Percentiles rank a stretch among this genome's conserved stretches.
phyloP scores from a whole-genome alignment of 352 stramenopile genomes.

The Pythium diclinum region DNA sequence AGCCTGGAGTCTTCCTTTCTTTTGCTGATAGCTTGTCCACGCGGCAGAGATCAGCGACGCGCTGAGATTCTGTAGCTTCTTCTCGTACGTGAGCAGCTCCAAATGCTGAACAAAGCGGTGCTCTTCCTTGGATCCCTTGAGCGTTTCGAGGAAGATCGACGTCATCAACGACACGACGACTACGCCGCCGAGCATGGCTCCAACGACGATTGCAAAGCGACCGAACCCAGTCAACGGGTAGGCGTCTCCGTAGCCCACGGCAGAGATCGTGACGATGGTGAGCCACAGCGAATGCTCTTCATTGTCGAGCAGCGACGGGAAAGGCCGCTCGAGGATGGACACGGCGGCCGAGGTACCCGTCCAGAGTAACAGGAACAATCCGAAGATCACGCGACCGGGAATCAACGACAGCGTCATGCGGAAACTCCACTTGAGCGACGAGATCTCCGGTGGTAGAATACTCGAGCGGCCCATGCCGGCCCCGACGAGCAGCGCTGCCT shows the following conservation, averaged over 20 bases:
- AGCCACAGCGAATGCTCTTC: slow-evolving; percentile 65
- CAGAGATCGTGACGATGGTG: slow-evolving; percentile 58
- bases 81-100: slow-evolving; percentile 42
- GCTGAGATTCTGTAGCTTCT: slow-evolving; percentile 27
- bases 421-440: slow-evolving; percentile 60
- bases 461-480: slow-evolving; percentile 24
- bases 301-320: slow-evolving; percentile 50
- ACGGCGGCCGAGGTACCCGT: slow-evolving; percentile 43
- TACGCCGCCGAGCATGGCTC: slow-evolving; percentile 49
- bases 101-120: slow-evolving; percentile 44
- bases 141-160: slow-evolving; percentile 52
- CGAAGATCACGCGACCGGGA: slow-evolving; percentile 36
- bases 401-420: slow-evolving; percentile 44
- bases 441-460: slow-evolving; percentile 29
- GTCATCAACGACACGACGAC: slow-evolving; percentile 60
- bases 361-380: slow-evolving; percentile 50
- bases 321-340: slow-evolving; percentile 58
- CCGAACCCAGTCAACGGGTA: slow-evolving; percentile 52
- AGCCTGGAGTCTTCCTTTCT: neutral
- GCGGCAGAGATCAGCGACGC: slow-evolving; percentile 37
- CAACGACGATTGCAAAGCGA: slow-evolving; percentile 42
- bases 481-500: slow-evolving; percentile 22
- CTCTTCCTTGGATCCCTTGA: slow-evolving; percentile 62
- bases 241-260: slow-evolving; percentile 57
- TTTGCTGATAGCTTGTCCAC: slow-evolving; percentile 25